These are phyloP conservation scores for Hyaloscypha bicolor DNA, from an alignment of 495 filamentous ascomycete genomes.

Conservation along the genomic window DNA sequence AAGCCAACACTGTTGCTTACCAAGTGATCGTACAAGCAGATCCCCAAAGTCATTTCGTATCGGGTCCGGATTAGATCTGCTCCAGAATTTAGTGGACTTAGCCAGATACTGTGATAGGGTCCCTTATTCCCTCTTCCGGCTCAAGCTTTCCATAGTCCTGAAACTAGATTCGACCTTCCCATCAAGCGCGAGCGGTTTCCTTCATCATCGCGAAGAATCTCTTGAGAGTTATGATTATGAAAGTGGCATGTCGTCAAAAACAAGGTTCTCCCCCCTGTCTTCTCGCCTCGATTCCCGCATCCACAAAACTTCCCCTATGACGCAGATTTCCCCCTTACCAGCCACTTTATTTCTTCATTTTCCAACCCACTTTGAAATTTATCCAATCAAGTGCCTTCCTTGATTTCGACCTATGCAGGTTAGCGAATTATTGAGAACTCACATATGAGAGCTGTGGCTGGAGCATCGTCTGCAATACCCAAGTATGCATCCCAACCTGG, in stretches of 20 bases:
- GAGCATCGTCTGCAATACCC: not conserved
- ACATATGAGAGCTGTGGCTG: not conserved
- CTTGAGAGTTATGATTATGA: not conserved
- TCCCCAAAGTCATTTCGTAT: too few relatives aligned
- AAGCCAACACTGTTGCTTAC: too few relatives aligned
- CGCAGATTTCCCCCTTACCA: slow-evolving; percentile 13
- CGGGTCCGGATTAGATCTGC: too few relatives aligned
- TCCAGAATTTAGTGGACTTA: too few relatives aligned
- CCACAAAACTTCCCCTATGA: not conserved
- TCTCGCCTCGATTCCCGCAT: not conserved
- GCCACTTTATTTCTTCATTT: slow-evolving; percentile 2
- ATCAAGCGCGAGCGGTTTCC: too few relatives aligned
- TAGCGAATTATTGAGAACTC: not conserved
- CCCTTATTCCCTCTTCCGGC: too few relatives aligned
- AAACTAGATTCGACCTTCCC: too few relatives aligned
- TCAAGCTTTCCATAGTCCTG: too few relatives aligned
- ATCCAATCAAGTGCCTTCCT: not conserved
- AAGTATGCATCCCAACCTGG: not conserved
- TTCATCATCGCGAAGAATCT: not conserved
- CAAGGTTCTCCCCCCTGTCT: slow-evolving; percentile 1
- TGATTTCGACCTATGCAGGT: not conserved
- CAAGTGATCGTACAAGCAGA: too few relatives aligned
- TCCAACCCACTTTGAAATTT: not conserved
- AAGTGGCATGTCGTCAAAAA: not conserved
- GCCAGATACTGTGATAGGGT: too few relatives aligned